Base-by-base conservation (phyloP, 345 rosid species). In the Ceriops decandra region DNA sequence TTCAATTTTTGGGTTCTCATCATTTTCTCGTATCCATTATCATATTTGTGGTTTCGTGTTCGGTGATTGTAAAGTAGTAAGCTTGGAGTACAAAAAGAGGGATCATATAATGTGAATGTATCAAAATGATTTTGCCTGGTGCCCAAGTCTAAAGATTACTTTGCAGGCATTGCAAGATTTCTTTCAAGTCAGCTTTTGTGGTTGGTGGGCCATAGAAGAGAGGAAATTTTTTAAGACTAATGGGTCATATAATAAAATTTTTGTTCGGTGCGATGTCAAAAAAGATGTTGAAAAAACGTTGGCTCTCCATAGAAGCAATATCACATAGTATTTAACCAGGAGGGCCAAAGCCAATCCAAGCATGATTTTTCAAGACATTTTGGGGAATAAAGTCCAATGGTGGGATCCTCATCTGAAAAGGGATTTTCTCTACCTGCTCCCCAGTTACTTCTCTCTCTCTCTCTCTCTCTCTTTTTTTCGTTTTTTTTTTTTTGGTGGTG, bases 111-210 rank as follows among this genome's bases (percentile, higher is more conserved):
- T 69, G 77, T 69, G 76, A 76, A 76, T 33, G 60, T 35, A 21
- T 51, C 16, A 60, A 20, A 27, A 21, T 61, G 71, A 63, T 69
- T 46, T 57, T 28, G 59, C 52, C 60, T 59, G 49, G 13, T 32
- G 38, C 24, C 0, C 10, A 1, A 0, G 16, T 13, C 13, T n/a
- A 10, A 35, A 35, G 5, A 46, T 30, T 24, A 32, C 60, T 70
- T 52, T 53, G 74, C 70, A 9, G 57, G 61, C 53, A 16, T 59
- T 54, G 36, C 74, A 78, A 68, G 78, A 67, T 77, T 71, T 33
- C 19, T 77, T 71, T 33, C 19, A 31, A 49, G 54, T 60, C 9
- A 21, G 64, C 68, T 70, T 70, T 68, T 67, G 27, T 61, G 33
- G 33, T 27, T 62, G 5, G 10, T 17, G 61, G 33, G 67, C 31